These are phyloP conservation scores for Rhododendron simsii DNA, from an alignment of 148 eudicot genomes.

Conservation along the genomic window DNA sequence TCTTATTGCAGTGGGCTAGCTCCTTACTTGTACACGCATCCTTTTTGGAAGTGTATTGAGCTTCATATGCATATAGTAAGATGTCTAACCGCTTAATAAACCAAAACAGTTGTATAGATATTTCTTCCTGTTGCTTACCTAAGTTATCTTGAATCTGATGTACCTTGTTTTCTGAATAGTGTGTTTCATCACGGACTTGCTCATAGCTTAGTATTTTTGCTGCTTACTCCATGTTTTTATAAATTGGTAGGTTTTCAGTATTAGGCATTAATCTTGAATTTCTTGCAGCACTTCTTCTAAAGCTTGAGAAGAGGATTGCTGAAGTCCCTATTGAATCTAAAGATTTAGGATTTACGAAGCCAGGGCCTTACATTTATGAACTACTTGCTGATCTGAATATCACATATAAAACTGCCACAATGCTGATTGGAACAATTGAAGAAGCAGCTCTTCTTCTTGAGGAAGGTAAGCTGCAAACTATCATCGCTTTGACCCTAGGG, in stretches of 20 bases:
- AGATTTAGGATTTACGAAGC: slow-evolving; percentile 90
- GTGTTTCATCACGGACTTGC: not conserved
- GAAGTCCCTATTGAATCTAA: slow-evolving; percentile 80
- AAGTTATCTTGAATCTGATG: not conserved
- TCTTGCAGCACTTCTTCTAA: slow-evolving; percentile 77
- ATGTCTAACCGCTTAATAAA: not conserved
- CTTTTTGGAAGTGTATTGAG: not conserved
- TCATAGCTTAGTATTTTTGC: slow-evolving; percentile 3
- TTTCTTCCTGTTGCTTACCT: not conserved
- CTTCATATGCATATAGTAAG: not conserved
- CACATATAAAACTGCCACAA: slow-evolving; percentile 50
- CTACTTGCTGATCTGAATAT: slow-evolving; percentile 77
- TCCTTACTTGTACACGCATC: not conserved
- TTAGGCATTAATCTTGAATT: not conserved
- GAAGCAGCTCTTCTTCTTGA: slow-evolving; percentile 81
- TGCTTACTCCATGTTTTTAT: not conserved
- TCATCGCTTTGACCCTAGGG: not conserved
- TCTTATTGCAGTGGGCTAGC: not conserved
- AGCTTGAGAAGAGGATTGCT: slow-evolving; percentile 91
- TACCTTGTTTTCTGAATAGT: not conserved
- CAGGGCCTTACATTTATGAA: slow-evolving; percentile 93
- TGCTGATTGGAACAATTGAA: slow-evolving; percentile 71
- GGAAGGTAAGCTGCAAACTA: slow-evolving; percentile 58
- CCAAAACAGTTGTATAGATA: not conserved
- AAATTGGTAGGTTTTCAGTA: not conserved